These are phyloP conservation scores for Colletotrichum plurivorum DNA, from an alignment of 2,329 filamentous ascomycete species.

Conservation along the genomic window DNA sequence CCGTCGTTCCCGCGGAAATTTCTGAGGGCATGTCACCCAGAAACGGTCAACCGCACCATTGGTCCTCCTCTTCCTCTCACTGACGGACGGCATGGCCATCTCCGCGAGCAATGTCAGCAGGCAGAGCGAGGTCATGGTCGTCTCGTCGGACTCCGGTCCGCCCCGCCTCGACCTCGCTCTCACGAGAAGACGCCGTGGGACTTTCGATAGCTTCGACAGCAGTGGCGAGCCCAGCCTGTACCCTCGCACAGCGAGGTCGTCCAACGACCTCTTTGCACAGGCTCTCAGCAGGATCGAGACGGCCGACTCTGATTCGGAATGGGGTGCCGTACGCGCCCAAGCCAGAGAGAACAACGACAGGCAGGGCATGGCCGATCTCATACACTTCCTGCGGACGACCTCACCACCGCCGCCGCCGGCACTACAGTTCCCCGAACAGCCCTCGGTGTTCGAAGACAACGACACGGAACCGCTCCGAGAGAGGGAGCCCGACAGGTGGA, in stretches of 20 bases:
- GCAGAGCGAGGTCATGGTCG: conserved; percentile 36
- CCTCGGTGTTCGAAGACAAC: conserved; percentile 44
- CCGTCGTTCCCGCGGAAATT: neutral
- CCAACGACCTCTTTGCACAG: conserved; percentile 36
- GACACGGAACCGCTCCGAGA: conserved; percentile 44
- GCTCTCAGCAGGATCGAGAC: conserved; percentile 24
- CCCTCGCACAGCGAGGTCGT: conserved; percentile 38
- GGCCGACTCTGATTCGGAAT: conserved; percentile 28
- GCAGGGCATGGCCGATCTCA: conserved; percentile 38
- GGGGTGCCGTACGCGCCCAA: conserved; percentile 36
- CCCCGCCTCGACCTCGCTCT: conserved; percentile 37
- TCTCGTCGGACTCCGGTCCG: conserved; percentile 35
- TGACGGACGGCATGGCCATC: conserved; percentile 26
- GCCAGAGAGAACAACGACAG: conserved; percentile 39
- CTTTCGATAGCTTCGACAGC: conserved; percentile 37
- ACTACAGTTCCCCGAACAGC: conserved; percentile 26
- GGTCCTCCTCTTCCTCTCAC: neutral
- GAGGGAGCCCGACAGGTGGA: conserved; percentile 56
- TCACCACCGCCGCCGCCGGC: conserved; percentile 33
- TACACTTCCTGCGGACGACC: conserved; percentile 38
- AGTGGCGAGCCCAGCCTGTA: conserved; percentile 24
- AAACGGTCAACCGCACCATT: conserved; percentile 5
- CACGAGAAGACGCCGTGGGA: conserved; percentile 27
- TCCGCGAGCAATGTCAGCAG: conserved; percentile 13
- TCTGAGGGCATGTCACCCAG: conserved; percentile 25